Conservation (phyloP, 441 rosid genomes). For the Manihot esculenta region DNA sequence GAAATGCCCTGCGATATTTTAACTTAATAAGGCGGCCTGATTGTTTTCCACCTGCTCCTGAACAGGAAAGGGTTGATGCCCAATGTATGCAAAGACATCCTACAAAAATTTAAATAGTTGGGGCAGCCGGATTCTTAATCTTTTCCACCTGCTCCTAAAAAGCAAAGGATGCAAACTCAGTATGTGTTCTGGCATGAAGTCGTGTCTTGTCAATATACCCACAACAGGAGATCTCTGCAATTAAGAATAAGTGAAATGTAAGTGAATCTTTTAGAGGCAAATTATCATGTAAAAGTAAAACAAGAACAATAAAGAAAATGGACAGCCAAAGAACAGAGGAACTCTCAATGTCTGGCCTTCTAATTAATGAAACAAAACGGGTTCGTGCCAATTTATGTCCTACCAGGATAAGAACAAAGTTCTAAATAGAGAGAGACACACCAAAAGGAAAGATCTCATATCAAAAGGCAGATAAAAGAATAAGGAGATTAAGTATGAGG, state of each 20-base stretch:
- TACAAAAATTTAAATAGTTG: slow-evolving; percentile 23
- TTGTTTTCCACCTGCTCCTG: slow-evolving; percentile 59
- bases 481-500: slow-evolving; percentile 1
- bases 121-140: slow-evolving; percentile 54
- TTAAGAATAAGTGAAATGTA: not conserved
- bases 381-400: not conserved
- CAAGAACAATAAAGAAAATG: no score
- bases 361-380: not conserved
- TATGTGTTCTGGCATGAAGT: slow-evolving; percentile 85
- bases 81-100: slow-evolving; percentile 23
- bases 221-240: slow-evolving; percentile 73
- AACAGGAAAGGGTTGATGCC: slow-evolving; percentile 46
- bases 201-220: slow-evolving; percentile 83
- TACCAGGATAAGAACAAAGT: no score
- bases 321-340: not conserved
- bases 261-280: not conserved
- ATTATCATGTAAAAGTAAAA: not conserved
- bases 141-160: slow-evolving; percentile 61
- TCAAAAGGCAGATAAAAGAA: not conserved
- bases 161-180: slow-evolving; percentile 58
- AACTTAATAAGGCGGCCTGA: slow-evolving; percentile 34
- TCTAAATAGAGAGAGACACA: not conserved
- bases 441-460: not conserved
- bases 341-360: not conserved
- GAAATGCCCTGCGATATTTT: slow-evolving; percentile 23